Evolutionary conservation across 768 basidiomycete species (phyloP).

Genomic region (Agaricus sinodeliciosus): DNA sequence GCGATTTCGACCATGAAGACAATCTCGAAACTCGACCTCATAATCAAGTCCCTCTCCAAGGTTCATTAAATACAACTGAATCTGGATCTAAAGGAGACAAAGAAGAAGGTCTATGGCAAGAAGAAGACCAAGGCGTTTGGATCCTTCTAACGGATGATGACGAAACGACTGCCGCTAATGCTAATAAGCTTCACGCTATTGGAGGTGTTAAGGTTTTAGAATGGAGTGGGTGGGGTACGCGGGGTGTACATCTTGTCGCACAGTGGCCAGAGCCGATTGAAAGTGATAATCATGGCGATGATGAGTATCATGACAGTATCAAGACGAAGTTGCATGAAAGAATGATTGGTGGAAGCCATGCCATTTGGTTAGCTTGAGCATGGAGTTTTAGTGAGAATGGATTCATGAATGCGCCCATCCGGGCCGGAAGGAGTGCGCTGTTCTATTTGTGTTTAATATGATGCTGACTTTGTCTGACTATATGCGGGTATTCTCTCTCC

Average conservation of each 20-base stretch:
- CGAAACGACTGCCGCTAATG: slow-evolving; percentile 19
- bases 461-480: too few species aligned
- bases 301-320: slow-evolving; percentile 6
- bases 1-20: slow-evolving; percentile 9
- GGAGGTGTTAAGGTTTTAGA: slow-evolving; percentile 40
- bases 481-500: too few species aligned
- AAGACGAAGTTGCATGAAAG: slow-evolving; percentile 14
- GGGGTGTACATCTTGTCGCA: slow-evolving; percentile 32
- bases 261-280: slow-evolving; percentile 30
- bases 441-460: too few species aligned
- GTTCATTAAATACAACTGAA: not conserved
- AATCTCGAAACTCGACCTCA: not conserved
- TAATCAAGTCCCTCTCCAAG: not conserved
- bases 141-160: slow-evolving; percentile 46
- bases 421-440: too few species aligned
- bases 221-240: slow-evolving; percentile 39
- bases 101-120: not conserved
- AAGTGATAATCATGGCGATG: not conserved
- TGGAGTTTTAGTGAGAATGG: too few species aligned
- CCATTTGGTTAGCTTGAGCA: slow-evolving; percentile 40
- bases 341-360: slow-evolving; percentile 43
- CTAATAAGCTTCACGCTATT: slow-evolving; percentile 15
- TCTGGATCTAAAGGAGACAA: not conserved
- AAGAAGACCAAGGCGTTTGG: slow-evolving; percentile 27
- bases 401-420: too few species aligned